These are phyloP conservation scores for Coemansia sp. DNA, from an alignment of 192 early-diverging fungal species.

Conservation along the genomic window DNA sequence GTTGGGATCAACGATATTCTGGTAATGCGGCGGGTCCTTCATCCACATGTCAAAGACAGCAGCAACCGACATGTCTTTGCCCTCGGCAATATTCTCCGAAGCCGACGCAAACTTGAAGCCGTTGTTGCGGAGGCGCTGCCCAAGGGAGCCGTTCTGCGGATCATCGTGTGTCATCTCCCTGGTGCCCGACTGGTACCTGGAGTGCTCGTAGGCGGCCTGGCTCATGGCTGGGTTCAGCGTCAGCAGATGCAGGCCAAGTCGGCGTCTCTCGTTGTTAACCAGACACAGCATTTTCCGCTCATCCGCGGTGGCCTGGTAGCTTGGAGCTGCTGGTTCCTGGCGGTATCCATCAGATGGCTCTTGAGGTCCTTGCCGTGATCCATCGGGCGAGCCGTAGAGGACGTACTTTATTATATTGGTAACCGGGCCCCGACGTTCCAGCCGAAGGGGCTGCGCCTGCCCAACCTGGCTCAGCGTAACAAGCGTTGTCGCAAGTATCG, in stretches of 20 bases:
- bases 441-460: conserved; percentile 35
- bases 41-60: conserved; percentile 53
- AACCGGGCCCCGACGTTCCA: conserved; percentile 47
- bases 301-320: neutral
- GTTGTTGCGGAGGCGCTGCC: conserved; percentile 25
- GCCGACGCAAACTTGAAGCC: conserved; percentile 38
- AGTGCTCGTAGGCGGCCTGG: conserved; percentile 48
- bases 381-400: conserved; percentile 8
- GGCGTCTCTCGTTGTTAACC: conserved; percentile 48
- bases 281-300: conserved; percentile 44
- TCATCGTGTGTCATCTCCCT: conserved; percentile 48
- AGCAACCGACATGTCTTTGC: conserved; percentile 9
- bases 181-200: conserved; percentile 46
- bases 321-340: neutral
- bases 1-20: conserved; percentile 47
- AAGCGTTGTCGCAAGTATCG: conserved; percentile 19
- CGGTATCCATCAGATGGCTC: conserved; percentile 5
- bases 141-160: conserved; percentile 30
- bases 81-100: conserved; percentile 47
- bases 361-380: conserved; percentile 9
- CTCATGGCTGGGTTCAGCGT: conserved; percentile 35
- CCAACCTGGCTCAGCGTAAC: conserved; percentile 12
- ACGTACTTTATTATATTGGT: conserved; percentile 36
- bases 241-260: conserved; percentile 24
- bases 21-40: conserved; percentile 44